Base-by-base conservation (phyloP, 345 rosid species). In the Lepidium africanum region DNA sequence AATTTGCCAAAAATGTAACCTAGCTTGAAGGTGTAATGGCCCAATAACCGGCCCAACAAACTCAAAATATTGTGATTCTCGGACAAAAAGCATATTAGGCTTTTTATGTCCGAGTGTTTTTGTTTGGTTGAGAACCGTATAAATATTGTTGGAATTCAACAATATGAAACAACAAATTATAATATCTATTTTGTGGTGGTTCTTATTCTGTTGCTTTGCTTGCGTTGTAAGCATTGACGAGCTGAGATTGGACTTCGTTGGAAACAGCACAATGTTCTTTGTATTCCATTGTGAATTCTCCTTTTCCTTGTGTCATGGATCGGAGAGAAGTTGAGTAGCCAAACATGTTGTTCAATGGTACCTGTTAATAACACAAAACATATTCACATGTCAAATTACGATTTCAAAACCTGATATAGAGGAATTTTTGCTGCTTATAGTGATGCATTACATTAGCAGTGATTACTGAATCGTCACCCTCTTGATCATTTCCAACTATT, bases 261-360 rank as follows among this genome's bases (percentile, higher is more conserved):
- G 96, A 85, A 45, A 91, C 99, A 0, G 99, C 73, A 10, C 43
- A 58, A 66, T 95, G 99, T 69, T 95, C 99, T 77, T 91, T 91
- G 86, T 95, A 95, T 75, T 95, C 99, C 99, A 95, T 95, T 1
- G 97, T 85, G 75, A 95, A 91, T 76, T 95, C 99, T 16, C 97
- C 97, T 79, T 95, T 95, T 6, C 99, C 99, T 87, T 93, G 99
- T 66, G 99, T 95, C 99, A 95, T 95, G 8, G 99, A 95, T 1
- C 98, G 90, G 45, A 95, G 96, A 5, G 96, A 42, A 5, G 99
- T 95, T 3, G 99, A 95, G 76, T 95, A 95, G 25, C 99, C 99
- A 71, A 95, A 95, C 99, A 91, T 95, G 63, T 91, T 95, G 84
- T 91, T 95, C 79, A 95, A 70, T 33, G 99, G 99, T 21, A 94